These are phyloP conservation scores for Umbelopsis sp. DNA, from an alignment of 192 early-diverging fungal genomes.

Conservation along the genomic window DNA sequence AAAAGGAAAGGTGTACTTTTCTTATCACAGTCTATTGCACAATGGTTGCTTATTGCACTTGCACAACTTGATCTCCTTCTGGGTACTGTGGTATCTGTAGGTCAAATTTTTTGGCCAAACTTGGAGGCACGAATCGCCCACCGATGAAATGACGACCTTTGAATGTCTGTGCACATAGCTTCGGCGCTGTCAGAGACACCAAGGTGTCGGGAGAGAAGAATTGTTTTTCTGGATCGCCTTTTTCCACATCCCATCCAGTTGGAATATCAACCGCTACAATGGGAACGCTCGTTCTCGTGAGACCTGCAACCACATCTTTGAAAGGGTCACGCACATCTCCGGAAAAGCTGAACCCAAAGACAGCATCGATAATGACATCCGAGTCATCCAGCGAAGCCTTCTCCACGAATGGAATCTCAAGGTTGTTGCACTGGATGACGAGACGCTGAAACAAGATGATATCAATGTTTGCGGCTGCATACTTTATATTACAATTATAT, in stretches of 20 bases:
- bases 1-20: too few species aligned
- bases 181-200: conserved; percentile 92
- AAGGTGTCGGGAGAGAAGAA: conserved; percentile 80
- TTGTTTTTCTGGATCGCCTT: conserved; percentile 52
- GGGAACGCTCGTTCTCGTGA: conserved; percentile 32
- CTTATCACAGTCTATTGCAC: not conserved
- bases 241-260: conserved; percentile 92
- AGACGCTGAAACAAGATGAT: conserved; percentile 48
- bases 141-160: conserved; percentile 83
- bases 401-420: conserved; percentile 65
- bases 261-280: conserved; percentile 90
- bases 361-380: conserved; percentile 82
- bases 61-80: conserved; percentile 72
- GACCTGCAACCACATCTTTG: conserved; percentile 57
- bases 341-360: conserved; percentile 93
- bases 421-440: conserved; percentile 67
- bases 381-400: conserved; percentile 19
- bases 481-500: not conserved
- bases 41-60: conserved; percentile 17
- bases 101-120: conserved; percentile 63
- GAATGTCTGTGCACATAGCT: conserved; percentile 72
- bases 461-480: too few species aligned
- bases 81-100: conserved; percentile 74
- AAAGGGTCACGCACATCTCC: conserved; percentile 81
- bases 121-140: conserved; percentile 85